Conservation (phyloP, 2,329 filamentous ascomycete genomes). For the Domatiomyces catenatus region DNA sequence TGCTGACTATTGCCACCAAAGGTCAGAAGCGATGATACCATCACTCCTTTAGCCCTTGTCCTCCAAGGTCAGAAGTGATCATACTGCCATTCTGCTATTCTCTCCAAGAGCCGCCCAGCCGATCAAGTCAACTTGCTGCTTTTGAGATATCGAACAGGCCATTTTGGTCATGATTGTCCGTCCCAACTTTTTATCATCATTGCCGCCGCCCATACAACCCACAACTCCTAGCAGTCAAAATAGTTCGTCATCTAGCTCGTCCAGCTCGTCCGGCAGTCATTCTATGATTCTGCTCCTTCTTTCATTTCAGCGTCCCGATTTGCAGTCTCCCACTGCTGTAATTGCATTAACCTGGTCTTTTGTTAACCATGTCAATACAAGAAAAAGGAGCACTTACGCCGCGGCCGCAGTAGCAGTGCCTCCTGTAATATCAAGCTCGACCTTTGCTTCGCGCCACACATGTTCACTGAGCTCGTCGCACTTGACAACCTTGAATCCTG, state of each 20-base stretch:
- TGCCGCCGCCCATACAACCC: not conserved
- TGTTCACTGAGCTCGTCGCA: slow-evolving; percentile 15
- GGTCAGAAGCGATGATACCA: no score
- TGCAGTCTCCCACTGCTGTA: not conserved
- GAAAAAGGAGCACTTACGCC: not conserved
- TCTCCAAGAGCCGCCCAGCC: not conserved
- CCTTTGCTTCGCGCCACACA: slow-evolving; percentile 3
- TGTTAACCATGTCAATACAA: not conserved
- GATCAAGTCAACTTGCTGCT: not conserved
- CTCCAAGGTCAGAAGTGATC: not conserved
- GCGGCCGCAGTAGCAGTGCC: not conserved
- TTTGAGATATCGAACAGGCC: not conserved
- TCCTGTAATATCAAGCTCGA: not conserved
- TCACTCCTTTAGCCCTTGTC: not conserved
- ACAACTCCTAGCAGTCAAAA: not conserved
- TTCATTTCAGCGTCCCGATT: not conserved
- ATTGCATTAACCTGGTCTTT: not conserved
- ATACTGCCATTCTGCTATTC: not conserved
- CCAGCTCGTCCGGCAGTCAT: not conserved
- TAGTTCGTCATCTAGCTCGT: not conserved
- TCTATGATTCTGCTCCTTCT: not conserved
- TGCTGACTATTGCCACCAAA: not conserved
- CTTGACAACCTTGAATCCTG: slow-evolving; percentile 15
- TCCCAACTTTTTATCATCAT: not conserved
- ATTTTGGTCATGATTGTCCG: not conserved